Evolutionary conservation across 2,329 filamentous ascomycete genomes (phyloP).

Genomic region (Colletotrichum sp.): DNA sequence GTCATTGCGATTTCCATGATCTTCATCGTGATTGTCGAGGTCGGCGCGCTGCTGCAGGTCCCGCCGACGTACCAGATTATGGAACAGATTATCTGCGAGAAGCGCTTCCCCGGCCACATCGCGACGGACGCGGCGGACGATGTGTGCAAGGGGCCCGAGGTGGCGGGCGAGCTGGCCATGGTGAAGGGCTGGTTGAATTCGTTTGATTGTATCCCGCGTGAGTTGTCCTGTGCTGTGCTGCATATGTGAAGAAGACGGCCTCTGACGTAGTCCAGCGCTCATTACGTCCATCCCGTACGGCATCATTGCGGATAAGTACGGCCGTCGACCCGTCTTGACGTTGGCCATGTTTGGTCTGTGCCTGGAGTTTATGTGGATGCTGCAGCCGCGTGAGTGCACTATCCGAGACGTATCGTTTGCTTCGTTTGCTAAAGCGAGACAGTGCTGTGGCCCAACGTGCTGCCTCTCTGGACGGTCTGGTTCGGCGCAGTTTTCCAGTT

Average conservation of each 20-base stretch:
- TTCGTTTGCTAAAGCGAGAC: conserved; percentile 21
- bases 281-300: conserved; percentile 51
- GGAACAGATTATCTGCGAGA: conserved; percentile 59
- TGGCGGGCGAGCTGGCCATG: conserved; percentile 58
- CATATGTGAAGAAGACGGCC: not conserved
- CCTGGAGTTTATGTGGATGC: conserved; percentile 31
- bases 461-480: conserved; percentile 45
- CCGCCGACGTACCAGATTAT: conserved; percentile 54
- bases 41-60: conserved; percentile 40
- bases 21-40: conserved; percentile 47
- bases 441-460: conserved; percentile 41
- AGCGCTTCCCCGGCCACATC: conserved; percentile 46
- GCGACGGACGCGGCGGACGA: conserved; percentile 38
- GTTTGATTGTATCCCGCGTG: conserved; percentile 51
- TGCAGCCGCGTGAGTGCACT: conserved; percentile 34
- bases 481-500: conserved; percentile 37
- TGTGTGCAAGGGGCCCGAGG: conserved; percentile 52
- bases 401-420: not conserved
- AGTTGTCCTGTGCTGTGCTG: conserved; percentile 18
- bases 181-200: conserved; percentile 51
- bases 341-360: conserved; percentile 36
- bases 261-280: conserved; percentile 32
- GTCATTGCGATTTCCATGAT: conserved; percentile 38
- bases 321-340: conserved; percentile 45
- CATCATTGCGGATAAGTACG: conserved; percentile 51